Base-by-base conservation (phyloP, 2,329 filamentous ascomycete genomes). In the Fusarium piperis region DNA sequence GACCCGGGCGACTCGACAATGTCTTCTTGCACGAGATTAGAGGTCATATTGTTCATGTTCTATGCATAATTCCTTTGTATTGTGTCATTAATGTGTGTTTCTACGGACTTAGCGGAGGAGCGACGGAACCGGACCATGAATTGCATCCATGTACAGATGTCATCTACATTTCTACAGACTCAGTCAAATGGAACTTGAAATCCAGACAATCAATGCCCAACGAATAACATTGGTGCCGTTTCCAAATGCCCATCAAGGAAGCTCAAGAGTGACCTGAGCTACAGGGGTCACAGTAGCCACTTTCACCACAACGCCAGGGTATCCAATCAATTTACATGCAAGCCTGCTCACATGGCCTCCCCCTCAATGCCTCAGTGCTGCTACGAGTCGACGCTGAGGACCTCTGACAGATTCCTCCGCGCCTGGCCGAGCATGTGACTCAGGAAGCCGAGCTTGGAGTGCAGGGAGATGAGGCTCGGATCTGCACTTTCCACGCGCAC, bases 401-500 rank as follows among this genome's bases (percentile, higher is more conserved):
- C 92, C 15, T 92, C 90, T 26, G 89, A 89, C 70, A 98, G 81
- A 13, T 94, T 94, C 62, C 88, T 85, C 74, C 93, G 87, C 71
- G 92, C 91, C 69, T 93, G 85, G 64, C 86, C 85, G 20, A 97
- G 86, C 68, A 91, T 91, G 75, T 94, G 89, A 70, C 92, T 91
- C 64, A 98, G 82, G 6, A 93, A 94, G 32, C 88, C 90, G 73
- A 98, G 84, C 82, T 98, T 98, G 6, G 94, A 92, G 79, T 93
- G 92, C 35, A 96, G 86, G 36, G 93, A 92, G 79, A 98, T 91
- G 71, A 98, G 79, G 74, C 91, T 95, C 1, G 95, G 95, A 80
- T 98, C 95, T 62, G 94, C 93, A 76, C 90, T 95, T 81, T 97
- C 95, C 2, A 98, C 92, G 41, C 93, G 88, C 6, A 97, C 89